phyloP scores from a whole-genome alignment of 129 eudicot species.

The Kitagawia praeruptora region DNA sequence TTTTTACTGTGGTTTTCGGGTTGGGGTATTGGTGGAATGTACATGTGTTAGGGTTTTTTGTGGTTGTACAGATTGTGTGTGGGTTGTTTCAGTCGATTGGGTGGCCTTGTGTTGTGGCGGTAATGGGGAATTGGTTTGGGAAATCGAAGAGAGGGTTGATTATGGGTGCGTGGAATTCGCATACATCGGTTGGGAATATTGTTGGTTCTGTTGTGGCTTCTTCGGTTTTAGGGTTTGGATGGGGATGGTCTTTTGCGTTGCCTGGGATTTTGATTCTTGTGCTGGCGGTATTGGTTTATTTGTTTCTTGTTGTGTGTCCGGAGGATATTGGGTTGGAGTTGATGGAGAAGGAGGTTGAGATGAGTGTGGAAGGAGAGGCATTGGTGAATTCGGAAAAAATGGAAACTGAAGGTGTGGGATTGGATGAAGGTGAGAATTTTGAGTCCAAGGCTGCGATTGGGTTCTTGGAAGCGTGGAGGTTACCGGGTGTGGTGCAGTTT shows the following conservation, averaged over 20 bases:
- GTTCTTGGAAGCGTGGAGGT: slow-evolving; percentile 81
- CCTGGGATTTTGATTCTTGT: slow-evolving; percentile 55
- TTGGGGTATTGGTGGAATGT: slow-evolving; percentile 69
- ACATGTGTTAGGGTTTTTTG: slow-evolving; percentile 47
- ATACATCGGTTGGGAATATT: slow-evolving; percentile 82
- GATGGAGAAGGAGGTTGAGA: slow-evolving; percentile 36
- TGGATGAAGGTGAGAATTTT: slow-evolving; percentile 14
- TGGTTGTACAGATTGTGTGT: slow-evolving; percentile 51
- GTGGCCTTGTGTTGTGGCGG: slow-evolving; percentile 97
- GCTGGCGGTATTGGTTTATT: slow-evolving; percentile 38
- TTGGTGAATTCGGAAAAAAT: slow-evolving; percentile 38
- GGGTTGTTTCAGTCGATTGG: slow-evolving; percentile 91
- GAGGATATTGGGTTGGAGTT: slow-evolving; percentile 62
- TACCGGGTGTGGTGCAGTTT: slow-evolving; percentile 75
- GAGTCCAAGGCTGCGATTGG: slow-evolving; percentile 56
- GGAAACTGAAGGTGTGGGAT: slow-evolving; percentile 31
- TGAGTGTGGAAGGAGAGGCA: slow-evolving; percentile 45
- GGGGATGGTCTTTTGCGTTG: slow-evolving; percentile 95
- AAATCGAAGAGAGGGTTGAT: slow-evolving; percentile 71
- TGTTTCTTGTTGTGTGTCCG: slow-evolving; percentile 78
- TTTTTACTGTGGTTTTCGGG: slow-evolving; percentile 58
- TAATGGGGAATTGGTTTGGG: slow-evolving; percentile 94
- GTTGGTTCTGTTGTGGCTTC: slow-evolving; percentile 80
- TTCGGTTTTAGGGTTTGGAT: slow-evolving; percentile 61
- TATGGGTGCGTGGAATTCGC: slow-evolving; percentile 94